phyloP scores from a whole-genome alignment of 192 early-diverging fungal genomes.

The Coemansia sp. region DNA sequence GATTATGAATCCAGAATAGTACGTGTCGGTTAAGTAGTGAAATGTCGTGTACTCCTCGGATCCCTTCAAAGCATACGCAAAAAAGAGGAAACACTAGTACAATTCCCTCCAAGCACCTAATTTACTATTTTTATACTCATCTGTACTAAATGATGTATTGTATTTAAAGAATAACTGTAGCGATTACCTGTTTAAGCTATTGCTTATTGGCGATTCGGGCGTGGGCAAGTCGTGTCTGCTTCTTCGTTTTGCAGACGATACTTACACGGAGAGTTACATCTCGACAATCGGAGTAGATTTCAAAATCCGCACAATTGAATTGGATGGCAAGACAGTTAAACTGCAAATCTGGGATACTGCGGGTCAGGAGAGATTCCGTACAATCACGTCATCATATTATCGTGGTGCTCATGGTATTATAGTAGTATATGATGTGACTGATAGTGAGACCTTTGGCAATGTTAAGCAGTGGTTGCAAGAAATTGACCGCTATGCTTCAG shows the following conservation, averaged over 20 bases:
- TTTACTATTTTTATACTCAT: not conserved
- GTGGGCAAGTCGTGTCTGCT: slow-evolving; percentile 98
- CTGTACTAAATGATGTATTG: not conserved
- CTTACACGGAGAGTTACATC: slow-evolving; percentile 98
- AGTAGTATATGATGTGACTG: slow-evolving; percentile 98
- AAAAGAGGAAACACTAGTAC: not conserved
- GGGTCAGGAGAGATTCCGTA: slow-evolving; percentile 98
- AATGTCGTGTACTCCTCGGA: not conserved
- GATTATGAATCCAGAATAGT: slow-evolving; percentile 54
- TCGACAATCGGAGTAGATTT: slow-evolving; percentile 99
- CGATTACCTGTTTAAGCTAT: slow-evolving; percentile 99
- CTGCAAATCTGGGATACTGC: slow-evolving; percentile 99
- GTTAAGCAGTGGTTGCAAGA: slow-evolving; percentile 99
- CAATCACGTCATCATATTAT: slow-evolving; percentile 98
- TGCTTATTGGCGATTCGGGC: slow-evolving; percentile 97
- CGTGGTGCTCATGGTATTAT: slow-evolving; percentile 98
- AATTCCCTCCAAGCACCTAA: too few species aligned
- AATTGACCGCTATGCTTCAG: slow-evolving; percentile 95
- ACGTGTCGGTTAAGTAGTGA: not conserved
- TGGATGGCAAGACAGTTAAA: slow-evolving; percentile 98
- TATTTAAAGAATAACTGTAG: slow-evolving; percentile 51
- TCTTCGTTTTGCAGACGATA: slow-evolving; percentile 97
- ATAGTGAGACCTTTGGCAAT: slow-evolving; percentile 91
- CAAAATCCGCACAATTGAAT: slow-evolving; percentile 98
- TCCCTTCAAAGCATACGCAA: not conserved